A percentile compares a stretch with the other conserved stretches of the same genome.
Evolutionary conservation across 148 eudicot species (phyloP).

Genomic region (Rhododendron mucronatum): DNA sequence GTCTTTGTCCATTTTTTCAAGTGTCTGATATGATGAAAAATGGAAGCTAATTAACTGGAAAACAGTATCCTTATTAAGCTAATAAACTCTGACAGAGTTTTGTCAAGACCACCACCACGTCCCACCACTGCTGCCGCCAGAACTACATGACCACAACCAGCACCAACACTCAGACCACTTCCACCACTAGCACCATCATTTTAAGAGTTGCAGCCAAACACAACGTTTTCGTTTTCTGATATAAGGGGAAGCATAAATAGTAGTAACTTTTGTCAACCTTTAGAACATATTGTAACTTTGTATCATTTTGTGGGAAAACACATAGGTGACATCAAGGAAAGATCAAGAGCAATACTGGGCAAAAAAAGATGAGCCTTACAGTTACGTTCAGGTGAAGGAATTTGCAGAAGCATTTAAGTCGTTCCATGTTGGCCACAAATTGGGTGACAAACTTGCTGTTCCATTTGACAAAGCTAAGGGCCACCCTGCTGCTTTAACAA

Average conservation of each 20-base stretch:
- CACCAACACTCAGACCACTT: neutral
- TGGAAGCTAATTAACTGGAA: neutral
- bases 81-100: too few relatives aligned
- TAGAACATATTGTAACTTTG: neutral
- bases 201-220: neutral
- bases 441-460: slow-evolving; percentile 52
- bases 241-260: neutral
- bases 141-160: neutral
- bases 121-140: neutral
- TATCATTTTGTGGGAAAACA: neutral
- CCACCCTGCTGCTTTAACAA: slow-evolving; percentile 81
- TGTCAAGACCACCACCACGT: neutral
- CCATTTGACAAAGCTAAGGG: slow-evolving; percentile 67
- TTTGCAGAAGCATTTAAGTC: slow-evolving; percentile 71
- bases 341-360: slow-evolving; percentile 89
- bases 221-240: neutral
- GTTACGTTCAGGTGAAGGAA: slow-evolving; percentile 51
- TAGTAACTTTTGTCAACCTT: neutral
- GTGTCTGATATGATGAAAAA: neutral
- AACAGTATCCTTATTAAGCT: neutral
- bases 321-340: slow-evolving; percentile 82
- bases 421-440: slow-evolving; percentile 60
- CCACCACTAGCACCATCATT: neutral
- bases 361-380: slow-evolving; percentile 43
- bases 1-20: neutral